Conservation (phyloP, 805 yeast species). For the Priceomyces haplophilus region DNA sequence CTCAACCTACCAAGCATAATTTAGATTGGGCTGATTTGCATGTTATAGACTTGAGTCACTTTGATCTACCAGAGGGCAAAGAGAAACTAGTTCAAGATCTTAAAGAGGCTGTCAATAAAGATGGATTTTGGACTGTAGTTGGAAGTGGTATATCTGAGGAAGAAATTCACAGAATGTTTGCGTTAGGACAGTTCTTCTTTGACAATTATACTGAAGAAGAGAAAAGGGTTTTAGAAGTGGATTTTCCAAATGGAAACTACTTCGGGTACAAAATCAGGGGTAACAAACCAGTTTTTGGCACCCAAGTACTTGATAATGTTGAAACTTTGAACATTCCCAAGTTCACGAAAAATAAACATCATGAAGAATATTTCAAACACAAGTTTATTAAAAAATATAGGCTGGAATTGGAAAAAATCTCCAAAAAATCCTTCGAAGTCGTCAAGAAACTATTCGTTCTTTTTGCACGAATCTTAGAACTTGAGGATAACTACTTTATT, state of each 20-base stretch:
- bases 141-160: conserved; percentile 24
- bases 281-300: conserved; percentile 28
- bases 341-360: conserved; percentile 21
- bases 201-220: conserved; percentile 24
- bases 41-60: conserved; percentile 24
- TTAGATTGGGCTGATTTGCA: conserved; percentile 33
- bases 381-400: conserved; percentile 22
- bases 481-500: conserved; percentile 32
- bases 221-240: conserved; percentile 21
- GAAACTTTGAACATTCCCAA: conserved; percentile 33
- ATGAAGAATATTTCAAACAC: conserved; percentile 17
- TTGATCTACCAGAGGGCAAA: conserved; percentile 26
- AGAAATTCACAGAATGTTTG: conserved; percentile 23
- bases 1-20: conserved; percentile 22
- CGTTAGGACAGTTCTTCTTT: conserved; percentile 27
- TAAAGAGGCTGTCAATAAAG: conserved; percentile 23
- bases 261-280: conserved; percentile 32
- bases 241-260: conserved; percentile 28
- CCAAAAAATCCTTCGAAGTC: conserved; percentile 22
- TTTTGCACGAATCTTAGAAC: conserved; percentile 32
- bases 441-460: conserved; percentile 23
- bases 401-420: conserved; percentile 18
- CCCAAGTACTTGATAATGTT: conserved; percentile 26
- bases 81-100: conserved; percentile 24
- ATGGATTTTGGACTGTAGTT: conserved; percentile 32